Conservation (phyloP, 192 early-diverging fungal species). For the Dissophora ornata region DNA sequence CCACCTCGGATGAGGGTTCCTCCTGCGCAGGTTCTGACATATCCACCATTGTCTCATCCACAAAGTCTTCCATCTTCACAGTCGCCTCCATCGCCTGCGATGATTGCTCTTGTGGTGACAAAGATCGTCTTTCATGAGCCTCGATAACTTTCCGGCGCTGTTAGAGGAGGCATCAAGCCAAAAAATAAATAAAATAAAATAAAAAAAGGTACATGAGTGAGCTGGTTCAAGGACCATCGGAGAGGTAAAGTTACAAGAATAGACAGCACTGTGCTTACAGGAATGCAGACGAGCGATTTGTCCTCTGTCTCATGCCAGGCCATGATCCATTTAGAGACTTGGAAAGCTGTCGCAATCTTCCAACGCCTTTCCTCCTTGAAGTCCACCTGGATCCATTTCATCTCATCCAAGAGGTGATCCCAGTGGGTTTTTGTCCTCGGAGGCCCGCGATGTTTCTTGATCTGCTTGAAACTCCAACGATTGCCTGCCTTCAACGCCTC, state of each 20-base stretch:
- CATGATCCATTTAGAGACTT: slow-evolving; percentile 70
- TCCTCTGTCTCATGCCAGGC: slow-evolving; percentile 81
- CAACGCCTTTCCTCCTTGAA: slow-evolving; percentile 85
- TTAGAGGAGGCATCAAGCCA: too few relatives aligned
- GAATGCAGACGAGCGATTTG: slow-evolving; percentile 74
- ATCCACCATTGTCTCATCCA: slow-evolving; percentile 37
- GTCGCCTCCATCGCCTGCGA: slow-evolving; percentile 18
- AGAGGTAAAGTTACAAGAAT: not conserved
- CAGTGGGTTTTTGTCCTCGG: slow-evolving; percentile 71
- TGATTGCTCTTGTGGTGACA: not conserved
- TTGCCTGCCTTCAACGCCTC: slow-evolving; percentile 77
- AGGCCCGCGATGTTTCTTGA: slow-evolving; percentile 71
- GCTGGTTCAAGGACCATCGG: too few relatives aligned
- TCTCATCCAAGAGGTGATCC: slow-evolving; percentile 84
- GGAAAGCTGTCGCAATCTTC: slow-evolving; percentile 82
- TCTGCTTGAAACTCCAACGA: slow-evolving; percentile 80
- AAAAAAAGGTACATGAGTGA: not conserved
- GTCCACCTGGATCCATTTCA: slow-evolving; percentile 86
- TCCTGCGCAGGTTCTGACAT: slow-evolving; percentile 5
- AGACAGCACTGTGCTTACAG: slow-evolving; percentile 56
- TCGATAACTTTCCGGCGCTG: slow-evolving; percentile 17
- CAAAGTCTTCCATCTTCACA: slow-evolving; percentile 41
- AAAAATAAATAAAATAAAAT: not conserved
- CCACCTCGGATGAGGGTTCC: not conserved
- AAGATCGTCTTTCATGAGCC: not conserved